phyloP scores from a whole-genome alignment of 371 early-diverging fungal species.

The Rhizomucor miehei region DNA sequence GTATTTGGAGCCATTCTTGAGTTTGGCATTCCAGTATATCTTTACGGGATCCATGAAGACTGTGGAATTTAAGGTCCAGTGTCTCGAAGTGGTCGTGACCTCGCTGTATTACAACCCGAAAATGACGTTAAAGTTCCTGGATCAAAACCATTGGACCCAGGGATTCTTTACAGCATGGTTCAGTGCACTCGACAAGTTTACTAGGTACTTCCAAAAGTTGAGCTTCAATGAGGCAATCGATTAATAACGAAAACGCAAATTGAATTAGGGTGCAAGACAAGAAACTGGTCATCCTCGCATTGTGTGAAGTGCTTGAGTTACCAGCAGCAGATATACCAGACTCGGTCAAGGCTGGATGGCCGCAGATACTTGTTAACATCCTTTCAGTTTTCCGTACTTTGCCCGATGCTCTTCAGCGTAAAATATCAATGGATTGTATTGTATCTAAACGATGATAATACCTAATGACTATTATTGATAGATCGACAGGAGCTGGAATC shows the following conservation, averaged over 20 bases:
- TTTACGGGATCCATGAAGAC: constrained; percentile 55
- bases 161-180: constrained; percentile 82
- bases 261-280: constrained; percentile 87
- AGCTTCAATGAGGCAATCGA: not conserved
- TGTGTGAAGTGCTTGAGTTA: constrained; percentile 67
- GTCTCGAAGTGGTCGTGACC: constrained; percentile 69
- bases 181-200: constrained; percentile 59
- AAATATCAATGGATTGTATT: not conserved
- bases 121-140: constrained; percentile 67
- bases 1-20: constrained; percentile 40
- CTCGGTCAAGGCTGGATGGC: constrained; percentile 63
- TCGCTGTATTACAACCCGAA: constrained; percentile 79
- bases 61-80: constrained; percentile 47
- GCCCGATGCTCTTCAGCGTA: constrained; percentile 75
- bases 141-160: constrained; percentile 67
- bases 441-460: not conserved
- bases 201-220: constrained; percentile 8
- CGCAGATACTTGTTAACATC: constrained; percentile 63
- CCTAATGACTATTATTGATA: too few relatives aligned
- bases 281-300: constrained; percentile 76
- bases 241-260: too few relatives aligned
- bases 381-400: constrained; percentile 70
- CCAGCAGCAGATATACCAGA: constrained; percentile 68
- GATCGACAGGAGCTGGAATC: too few relatives aligned
- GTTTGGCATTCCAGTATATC: constrained; percentile 60